Conservation (phyloP, 345 rosid species). For the Gossypium australe region DNA sequence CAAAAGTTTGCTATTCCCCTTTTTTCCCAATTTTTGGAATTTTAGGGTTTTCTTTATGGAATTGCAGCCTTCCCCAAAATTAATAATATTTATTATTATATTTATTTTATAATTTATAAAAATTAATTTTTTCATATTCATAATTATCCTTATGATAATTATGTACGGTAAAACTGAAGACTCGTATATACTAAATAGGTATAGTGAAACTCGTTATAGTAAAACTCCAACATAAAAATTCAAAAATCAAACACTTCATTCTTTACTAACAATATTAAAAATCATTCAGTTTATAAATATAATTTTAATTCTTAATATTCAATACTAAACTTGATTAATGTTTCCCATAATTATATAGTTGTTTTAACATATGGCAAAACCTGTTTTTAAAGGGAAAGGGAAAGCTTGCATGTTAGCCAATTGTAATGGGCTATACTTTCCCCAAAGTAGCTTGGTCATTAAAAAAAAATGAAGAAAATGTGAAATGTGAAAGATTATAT, state of each 20-base stretch:
- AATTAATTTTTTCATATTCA: no score
- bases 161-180: no score
- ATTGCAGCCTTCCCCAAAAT: not conserved
- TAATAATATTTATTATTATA: not conserved
- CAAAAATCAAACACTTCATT: not conserved
- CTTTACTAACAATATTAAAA: not conserved
- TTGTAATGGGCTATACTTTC: not conserved
- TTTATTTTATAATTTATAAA: no score
- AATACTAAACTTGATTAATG: no score
- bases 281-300: no score
- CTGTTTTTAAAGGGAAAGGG: not conserved
- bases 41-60: conserved; percentile 1
- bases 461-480: not conserved
- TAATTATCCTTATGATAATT: no score
- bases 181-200: no score
- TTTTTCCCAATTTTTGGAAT: not conserved
- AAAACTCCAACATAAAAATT: no score
- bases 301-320: no score
- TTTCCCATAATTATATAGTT: no score
- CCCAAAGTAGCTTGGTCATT: not conserved
- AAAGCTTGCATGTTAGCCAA: not conserved
- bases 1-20: not conserved
- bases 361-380: not conserved
- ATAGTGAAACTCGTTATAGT: no score
- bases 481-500: no score